Evolutionary conservation across 352 stramenopile genomes (phyloP), one percentile per base, ranked within the genome.

Genomic region (Aphanomyces euteiches): DNA sequence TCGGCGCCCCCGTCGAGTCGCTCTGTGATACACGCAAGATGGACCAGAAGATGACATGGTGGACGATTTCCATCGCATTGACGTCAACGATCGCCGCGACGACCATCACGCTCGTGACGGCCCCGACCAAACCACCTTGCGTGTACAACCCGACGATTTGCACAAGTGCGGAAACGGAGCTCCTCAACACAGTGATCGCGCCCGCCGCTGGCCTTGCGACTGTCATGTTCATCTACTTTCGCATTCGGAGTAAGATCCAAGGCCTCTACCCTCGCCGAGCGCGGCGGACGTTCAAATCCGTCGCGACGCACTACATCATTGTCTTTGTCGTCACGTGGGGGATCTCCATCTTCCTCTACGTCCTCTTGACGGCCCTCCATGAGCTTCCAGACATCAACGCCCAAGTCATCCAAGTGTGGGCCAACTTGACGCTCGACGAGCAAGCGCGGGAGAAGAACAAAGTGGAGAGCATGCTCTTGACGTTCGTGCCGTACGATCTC

Each of bases 401-500:
- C 6, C 39, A 61, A n/a, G 10, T n/a, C 10, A 2, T 2, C 10
- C 17, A 3, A n/a, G 39, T 41, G 17, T 7, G 38, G 47, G 28
- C 47, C 6, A 41, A 56, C 21, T 17, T 19, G 8, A 13, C 21
- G 6, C 60, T 41, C 10, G 36, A 7, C 47, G 15, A 56, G 7
- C 38, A 57, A 7, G 5, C 13, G 19, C 19, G 54, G 19, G 28
- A 41, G 17, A 17, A 56, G 28, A 7, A 28, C 7, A 19, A 57
- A 13, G n/a, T 57, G 28, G 54, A 54, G 37, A 37, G 37, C 37
- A 61, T 61, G 54, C 21, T 61, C 28, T 37, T 61, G 28, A 61
- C 54, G 54, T 61, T 61, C 43, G 54, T 61, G 17, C 54, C 54
- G n/a, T 61, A 61, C 54, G 84, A 92, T 38, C 69, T 90, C 3